These are phyloP conservation scores for Teratosphaeriaceae sp. DNA, from an alignment of 2,329 filamentous ascomycete species.

Conservation along the genomic window DNA sequence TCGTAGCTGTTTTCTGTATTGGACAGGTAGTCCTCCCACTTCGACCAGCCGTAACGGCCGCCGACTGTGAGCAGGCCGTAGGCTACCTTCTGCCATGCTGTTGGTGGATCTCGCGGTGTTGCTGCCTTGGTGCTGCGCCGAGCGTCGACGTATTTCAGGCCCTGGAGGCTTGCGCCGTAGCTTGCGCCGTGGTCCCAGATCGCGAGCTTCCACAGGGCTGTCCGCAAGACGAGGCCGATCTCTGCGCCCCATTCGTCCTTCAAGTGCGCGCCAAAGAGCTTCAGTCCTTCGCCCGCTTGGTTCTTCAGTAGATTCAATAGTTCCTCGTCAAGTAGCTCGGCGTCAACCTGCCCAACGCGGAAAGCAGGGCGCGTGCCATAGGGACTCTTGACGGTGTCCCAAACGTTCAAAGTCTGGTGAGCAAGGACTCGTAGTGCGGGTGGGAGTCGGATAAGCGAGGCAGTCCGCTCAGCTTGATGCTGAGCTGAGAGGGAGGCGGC, in stretches of 20 bases:
- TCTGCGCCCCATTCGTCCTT: slow-evolving; percentile 84
- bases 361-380: slow-evolving; percentile 80
- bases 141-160: slow-evolving; percentile 83
- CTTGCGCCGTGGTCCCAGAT: slow-evolving; percentile 96
- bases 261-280: slow-evolving; percentile 73
- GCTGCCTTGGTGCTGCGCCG: slow-evolving; percentile 33
- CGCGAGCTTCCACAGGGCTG: slow-evolving; percentile 84
- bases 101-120: slow-evolving; percentile 35
- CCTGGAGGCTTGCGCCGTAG: slow-evolving; percentile 89
- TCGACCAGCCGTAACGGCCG: slow-evolving; percentile 83
- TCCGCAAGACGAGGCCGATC: slow-evolving; percentile 69
- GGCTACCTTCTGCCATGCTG: slow-evolving; percentile 72
- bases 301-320: slow-evolving; percentile 75
- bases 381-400: slow-evolving; percentile 65
- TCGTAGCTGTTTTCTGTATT: slow-evolving; percentile 70
- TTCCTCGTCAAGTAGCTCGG: slow-evolving; percentile 91
- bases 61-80: slow-evolving; percentile 84
- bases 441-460: slow-evolving; percentile 40
- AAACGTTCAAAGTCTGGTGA: slow-evolving; percentile 33
- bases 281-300: slow-evolving; percentile 81
- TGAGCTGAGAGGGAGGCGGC: slow-evolving; percentile 45
- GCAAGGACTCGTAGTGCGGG: slow-evolving; percentile 50
- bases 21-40: slow-evolving; percentile 83
- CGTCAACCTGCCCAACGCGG: slow-evolving; percentile 91
- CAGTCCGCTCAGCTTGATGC: slow-evolving; percentile 33